Conservation (phyloP, 208 protist genomes). For the Trypanosoma lewisi region DNA sequence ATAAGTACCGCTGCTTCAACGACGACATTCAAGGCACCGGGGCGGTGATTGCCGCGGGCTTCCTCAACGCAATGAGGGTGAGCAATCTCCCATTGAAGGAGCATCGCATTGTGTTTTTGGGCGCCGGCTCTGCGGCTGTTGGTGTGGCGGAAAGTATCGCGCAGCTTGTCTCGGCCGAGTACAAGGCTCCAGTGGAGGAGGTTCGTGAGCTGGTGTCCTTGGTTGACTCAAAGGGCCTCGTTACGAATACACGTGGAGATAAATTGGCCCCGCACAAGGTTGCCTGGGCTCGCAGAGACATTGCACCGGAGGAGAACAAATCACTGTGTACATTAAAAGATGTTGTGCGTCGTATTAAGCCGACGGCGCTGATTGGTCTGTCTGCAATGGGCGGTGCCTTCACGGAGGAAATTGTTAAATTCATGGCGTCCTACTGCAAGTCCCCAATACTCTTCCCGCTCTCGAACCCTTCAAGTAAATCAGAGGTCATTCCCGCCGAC, state of each 20-base stretch:
- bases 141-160: conserved; percentile 95
- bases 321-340: conserved; percentile 52
- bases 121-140: conserved; percentile 92
- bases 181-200: conserved; percentile 67
- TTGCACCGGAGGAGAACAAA: conserved; percentile 64
- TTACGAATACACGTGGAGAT: conserved; percentile 81
- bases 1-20: conserved; percentile 93
- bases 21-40: conserved; percentile 97
- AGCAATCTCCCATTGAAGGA: conserved; percentile 24
- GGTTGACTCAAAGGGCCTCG: conserved; percentile 90
- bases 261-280: conserved; percentile 87
- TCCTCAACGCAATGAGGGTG: conserved; percentile 84
- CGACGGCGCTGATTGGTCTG: conserved; percentile 95
- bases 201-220: conserved; percentile 89
- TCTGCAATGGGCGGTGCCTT: conserved; percentile 91
- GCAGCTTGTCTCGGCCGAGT: conserved; percentile 56
- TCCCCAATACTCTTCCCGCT: conserved; percentile 96
- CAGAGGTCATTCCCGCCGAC: conserved; percentile 91
- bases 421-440: conserved; percentile 69
- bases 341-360: conserved; percentile 90
- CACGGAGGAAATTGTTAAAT: conserved; percentile 91
- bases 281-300: conserved; percentile 80
- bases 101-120: conserved; percentile 86
- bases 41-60: conserved; percentile 91
- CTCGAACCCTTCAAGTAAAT: conserved; percentile 92